Percentiles rank a stretch among this genome's conserved stretches.
phyloP scores from a whole-genome alignment of 2,329 filamentous ascomycete genomes.

The Metarhizium robertsii region DNA sequence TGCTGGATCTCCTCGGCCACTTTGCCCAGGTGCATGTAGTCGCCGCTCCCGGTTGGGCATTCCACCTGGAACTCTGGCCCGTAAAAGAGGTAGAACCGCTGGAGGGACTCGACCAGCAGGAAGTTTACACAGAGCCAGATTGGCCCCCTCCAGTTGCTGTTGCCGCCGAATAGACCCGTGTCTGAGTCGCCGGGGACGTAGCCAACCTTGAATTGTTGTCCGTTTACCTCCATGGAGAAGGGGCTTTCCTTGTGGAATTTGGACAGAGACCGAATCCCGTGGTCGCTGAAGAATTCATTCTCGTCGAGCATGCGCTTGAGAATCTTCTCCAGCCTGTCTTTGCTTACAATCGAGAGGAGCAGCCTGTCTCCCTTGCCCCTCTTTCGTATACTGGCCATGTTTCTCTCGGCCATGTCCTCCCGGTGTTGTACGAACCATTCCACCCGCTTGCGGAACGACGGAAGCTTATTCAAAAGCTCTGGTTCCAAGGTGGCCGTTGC shows the following conservation, averaged over 20 bases:
- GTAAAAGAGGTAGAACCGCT: slow-evolving; percentile 94
- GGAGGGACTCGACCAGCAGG: slow-evolving; percentile 84
- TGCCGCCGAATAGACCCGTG: slow-evolving; percentile 88
- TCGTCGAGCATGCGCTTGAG: slow-evolving; percentile 88
- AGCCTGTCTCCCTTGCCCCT: slow-evolving; percentile 86
- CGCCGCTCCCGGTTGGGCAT: slow-evolving; percentile 86
- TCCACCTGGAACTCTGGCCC: slow-evolving; percentile 82
- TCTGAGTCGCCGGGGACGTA: slow-evolving; percentile 96
- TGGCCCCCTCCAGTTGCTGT: slow-evolving; percentile 95
- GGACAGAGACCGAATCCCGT: slow-evolving; percentile 86
- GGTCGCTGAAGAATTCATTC: slow-evolving; percentile 81
- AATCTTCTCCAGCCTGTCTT: slow-evolving; percentile 83
- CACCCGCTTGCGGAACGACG: slow-evolving; percentile 84
- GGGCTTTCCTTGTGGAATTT: slow-evolving; percentile 86
- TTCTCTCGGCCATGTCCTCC: slow-evolving; percentile 78
- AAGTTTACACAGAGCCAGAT: slow-evolving; percentile 98
- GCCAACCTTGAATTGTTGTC: slow-evolving; percentile 75
- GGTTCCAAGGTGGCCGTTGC: slow-evolving; percentile 88
- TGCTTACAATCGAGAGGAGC: slow-evolving; percentile 82
- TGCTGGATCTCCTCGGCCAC: slow-evolving; percentile 94
- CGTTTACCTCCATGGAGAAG: slow-evolving; percentile 92
- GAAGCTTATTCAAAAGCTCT: slow-evolving; percentile 84
- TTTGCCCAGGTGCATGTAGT: slow-evolving; percentile 91
- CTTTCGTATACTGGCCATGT: slow-evolving; percentile 87
- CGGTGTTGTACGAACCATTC: slow-evolving; percentile 92